phyloP scores from a whole-genome alignment of 768 basidiomycete genomes.

The Lentinus tigrinus region DNA sequence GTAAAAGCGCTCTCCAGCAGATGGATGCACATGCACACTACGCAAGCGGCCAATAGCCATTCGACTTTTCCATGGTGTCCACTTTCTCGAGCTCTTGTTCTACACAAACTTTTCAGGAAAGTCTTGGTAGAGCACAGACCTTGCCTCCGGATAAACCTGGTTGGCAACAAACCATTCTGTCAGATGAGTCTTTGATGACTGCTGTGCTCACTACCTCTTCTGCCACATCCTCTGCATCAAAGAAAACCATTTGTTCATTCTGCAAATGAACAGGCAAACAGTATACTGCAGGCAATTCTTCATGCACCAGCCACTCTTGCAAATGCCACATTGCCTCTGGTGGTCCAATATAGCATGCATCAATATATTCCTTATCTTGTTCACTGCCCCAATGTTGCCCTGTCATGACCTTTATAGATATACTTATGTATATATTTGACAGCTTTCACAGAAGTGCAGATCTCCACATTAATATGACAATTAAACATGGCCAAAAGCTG shows the following conservation, averaged over 20 bases:
- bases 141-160: conserved; percentile 5
- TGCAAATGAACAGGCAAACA: conserved; percentile 44
- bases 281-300: conserved; percentile 33
- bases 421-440: conserved; percentile 51
- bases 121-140: conserved; percentile 34
- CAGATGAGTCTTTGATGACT: conserved; percentile 27
- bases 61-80: conserved; percentile 28
- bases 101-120: conserved; percentile 35
- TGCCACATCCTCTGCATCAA: conserved; percentile 31
- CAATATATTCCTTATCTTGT: conserved; percentile 38
- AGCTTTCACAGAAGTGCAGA: conserved; percentile 34
- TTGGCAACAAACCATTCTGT: conserved; percentile 30
- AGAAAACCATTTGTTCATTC: conserved; percentile 36
- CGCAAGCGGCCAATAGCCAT: conserved; percentile 44
- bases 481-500: conserved; percentile 34
- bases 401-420: conserved; percentile 48
- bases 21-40: conserved; percentile 32
- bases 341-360: conserved; percentile 38
- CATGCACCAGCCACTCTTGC: conserved; percentile 21
- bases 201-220: conserved; percentile 8
- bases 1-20: conserved; percentile 40
- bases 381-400: conserved; percentile 32
- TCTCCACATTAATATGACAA: conserved; percentile 54
- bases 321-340: conserved; percentile 38
- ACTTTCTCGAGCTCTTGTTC: conserved; percentile 23